Evolutionary conservation across 2,329 filamentous ascomycete genomes (phyloP).

Genomic region (Colletotrichum tropicale): DNA sequence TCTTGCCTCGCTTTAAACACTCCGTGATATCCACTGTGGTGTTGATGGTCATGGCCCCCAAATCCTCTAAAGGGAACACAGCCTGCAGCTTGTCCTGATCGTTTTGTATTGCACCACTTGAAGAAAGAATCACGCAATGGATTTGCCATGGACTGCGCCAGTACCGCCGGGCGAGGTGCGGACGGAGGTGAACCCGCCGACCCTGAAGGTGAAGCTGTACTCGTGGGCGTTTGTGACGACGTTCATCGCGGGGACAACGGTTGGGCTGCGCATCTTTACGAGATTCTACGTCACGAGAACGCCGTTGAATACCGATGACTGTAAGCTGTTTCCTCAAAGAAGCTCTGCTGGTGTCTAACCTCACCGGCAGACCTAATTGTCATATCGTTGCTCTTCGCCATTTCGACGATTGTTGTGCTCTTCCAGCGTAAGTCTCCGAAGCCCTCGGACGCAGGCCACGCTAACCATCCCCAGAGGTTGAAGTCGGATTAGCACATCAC

Average conservation of each 20-base stretch:
- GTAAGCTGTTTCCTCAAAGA: constrained; percentile 18
- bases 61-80: background rate
- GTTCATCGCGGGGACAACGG: constrained; percentile 24
- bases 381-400: constrained; percentile 25
- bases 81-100: background rate
- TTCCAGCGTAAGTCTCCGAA: constrained; percentile 22
- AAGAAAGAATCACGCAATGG: background rate
- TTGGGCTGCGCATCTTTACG: constrained; percentile 29
- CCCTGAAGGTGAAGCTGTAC: constrained; percentile 24
- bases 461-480: constrained; percentile 23
- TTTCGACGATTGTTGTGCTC: constrained; percentile 26
- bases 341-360: background rate
- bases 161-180: constrained; percentile 27
- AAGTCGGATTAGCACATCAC: constrained; percentile 27
- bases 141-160: background rate
- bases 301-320: constrained; percentile 30
- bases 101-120: background rate
- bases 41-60: background rate
- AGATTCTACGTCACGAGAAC: constrained; percentile 30
- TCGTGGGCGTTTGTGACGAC: constrained; percentile 27
- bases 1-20: background rate
- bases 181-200: constrained; percentile 13
- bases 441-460: too few relatives aligned
- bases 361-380: constrained; percentile 22
- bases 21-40: background rate